phyloP scores from a whole-genome alignment of 2,329 filamentous ascomycete species.

The Cladosporium sp. region DNA sequence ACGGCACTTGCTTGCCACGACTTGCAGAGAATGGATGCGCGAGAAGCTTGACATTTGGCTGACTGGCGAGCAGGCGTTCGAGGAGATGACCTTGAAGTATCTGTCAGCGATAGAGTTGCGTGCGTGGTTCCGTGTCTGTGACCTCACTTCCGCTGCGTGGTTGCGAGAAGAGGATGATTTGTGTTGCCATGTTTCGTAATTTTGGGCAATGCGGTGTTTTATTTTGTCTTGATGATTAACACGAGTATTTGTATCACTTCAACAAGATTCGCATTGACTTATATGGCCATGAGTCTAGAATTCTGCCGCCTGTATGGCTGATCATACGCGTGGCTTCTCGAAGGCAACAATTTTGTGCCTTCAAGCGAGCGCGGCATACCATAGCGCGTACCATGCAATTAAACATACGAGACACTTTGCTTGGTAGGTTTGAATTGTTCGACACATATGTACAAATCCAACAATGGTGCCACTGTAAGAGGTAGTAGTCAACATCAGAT shows the following conservation, averaged over 20 bases:
- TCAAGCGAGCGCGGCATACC: background rate
- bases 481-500: slow-evolving; percentile 1
- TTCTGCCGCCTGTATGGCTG: background rate
- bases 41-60: slow-evolving; percentile 6
- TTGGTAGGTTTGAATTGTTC: background rate
- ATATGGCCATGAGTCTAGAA: background rate
- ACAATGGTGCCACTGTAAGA: background rate
- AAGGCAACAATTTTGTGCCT: background rate
- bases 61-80: slow-evolving; percentile 14
- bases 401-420: too few species aligned
- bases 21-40: slow-evolving; percentile 1
- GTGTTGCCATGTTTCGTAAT: background rate
- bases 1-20: slow-evolving; percentile 13
- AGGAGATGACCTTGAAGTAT: slow-evolving; percentile 10
- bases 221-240: too few species aligned
- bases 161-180: slow-evolving; percentile 10
- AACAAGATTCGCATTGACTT: background rate
- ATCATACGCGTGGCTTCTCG: background rate
- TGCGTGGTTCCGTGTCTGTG: too few species aligned
- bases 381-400: too few species aligned
- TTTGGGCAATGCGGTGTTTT: too few species aligned
- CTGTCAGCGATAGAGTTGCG: background rate
- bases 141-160: slow-evolving; percentile 10
- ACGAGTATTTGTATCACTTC: too few species aligned
- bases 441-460: background rate